Evolutionary conservation across 106 monocot species (phyloP).

Genomic region (Apostasia shenzhenica): DNA sequence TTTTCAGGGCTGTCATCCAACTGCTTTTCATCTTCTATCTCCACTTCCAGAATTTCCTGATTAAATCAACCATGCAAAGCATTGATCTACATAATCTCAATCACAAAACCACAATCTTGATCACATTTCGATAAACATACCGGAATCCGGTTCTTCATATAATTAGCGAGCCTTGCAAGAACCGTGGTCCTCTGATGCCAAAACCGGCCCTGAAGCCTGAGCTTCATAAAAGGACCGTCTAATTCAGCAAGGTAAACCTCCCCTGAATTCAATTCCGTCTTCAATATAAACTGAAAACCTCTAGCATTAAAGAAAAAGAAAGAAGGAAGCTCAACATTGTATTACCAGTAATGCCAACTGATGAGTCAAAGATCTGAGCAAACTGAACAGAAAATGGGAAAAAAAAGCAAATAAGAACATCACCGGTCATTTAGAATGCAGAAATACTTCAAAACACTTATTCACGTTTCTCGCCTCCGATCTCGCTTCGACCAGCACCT

Average conservation of each 20-base stretch:
- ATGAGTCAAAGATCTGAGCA: conserved; percentile 49
- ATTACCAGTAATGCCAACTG: conserved; percentile 60
- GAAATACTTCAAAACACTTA: background rate
- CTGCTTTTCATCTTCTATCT: conserved; percentile 91
- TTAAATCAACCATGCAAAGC: conserved; percentile 1
- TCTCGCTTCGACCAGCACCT: conserved; percentile 56
- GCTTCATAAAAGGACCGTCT: conserved; percentile 84
- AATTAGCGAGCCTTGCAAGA: conserved; percentile 57
- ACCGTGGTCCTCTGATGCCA: conserved; percentile 73
- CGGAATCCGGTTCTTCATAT: conserved; percentile 80
- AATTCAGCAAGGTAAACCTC: conserved; percentile 74
- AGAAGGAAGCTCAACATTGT: background rate
- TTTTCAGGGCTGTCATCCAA: conserved; percentile 86
- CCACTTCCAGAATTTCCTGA: conserved; percentile 94
- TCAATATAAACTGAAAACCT: background rate
- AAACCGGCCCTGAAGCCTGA: conserved; percentile 70
- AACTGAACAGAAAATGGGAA: conserved; percentile 26
- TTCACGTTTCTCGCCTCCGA: conserved; percentile 32
- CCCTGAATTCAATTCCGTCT: conserved; percentile 21
- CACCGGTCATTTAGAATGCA: too few relatives aligned
- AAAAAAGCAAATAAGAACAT: background rate
- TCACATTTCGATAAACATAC: conserved; percentile 23
- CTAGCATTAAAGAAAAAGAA: background rate
- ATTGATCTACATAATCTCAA: background rate
- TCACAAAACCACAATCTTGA: background rate